These are phyloP conservation scores for Termitomyces sp. DNA, from an alignment of 768 basidiomycete genomes.

Conservation along the genomic window DNA sequence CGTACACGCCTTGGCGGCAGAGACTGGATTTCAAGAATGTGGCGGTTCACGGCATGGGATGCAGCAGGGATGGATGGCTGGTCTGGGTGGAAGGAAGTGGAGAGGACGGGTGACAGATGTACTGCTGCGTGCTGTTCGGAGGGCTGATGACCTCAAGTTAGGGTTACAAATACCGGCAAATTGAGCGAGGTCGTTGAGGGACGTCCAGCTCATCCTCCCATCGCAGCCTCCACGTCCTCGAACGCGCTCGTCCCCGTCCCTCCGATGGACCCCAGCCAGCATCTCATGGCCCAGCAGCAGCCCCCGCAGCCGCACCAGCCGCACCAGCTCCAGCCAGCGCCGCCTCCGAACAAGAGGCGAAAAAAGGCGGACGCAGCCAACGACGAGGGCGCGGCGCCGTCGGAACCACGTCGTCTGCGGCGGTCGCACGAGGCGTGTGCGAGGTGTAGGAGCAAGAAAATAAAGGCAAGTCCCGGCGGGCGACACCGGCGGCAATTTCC, in stretches of 20 bases:
- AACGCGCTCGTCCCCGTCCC: slow-evolving; percentile 35
- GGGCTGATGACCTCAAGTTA: slow-evolving; percentile 17
- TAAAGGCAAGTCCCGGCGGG: slow-evolving; percentile 78
- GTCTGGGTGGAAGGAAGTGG: no score
- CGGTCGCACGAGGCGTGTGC: slow-evolving; percentile 91
- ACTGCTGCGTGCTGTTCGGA: slow-evolving; percentile 6
- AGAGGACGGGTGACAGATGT: no score
- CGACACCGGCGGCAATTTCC: slow-evolving; percentile 81
- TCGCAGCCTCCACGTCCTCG: slow-evolving; percentile 19
- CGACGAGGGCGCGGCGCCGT: slow-evolving; percentile 48
- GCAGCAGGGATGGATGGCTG: no score
- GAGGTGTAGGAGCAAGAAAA: slow-evolving; percentile 93
- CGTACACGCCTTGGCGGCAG: background rate
- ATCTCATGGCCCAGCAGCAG: slow-evolving; percentile 39
- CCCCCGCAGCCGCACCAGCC: slow-evolving; percentile 20
- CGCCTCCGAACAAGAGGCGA: slow-evolving; percentile 40
- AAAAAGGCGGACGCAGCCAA: slow-evolving; percentile 52
- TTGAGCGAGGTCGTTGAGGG: slow-evolving; percentile 28
- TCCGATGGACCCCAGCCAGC: slow-evolving; percentile 68
- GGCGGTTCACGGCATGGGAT: no score
- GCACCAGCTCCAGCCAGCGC: slow-evolving; percentile 17
- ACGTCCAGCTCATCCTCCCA: slow-evolving; percentile 16
- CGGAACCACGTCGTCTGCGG: slow-evolving; percentile 75
- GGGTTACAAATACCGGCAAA: slow-evolving; percentile 30
- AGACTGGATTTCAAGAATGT: no score